Percentiles rank a stretch among this genome's conserved stretches.
Conservation (phyloP, 2,329 filamentous ascomycete genomes). For the Neurospora sp. region DNA sequence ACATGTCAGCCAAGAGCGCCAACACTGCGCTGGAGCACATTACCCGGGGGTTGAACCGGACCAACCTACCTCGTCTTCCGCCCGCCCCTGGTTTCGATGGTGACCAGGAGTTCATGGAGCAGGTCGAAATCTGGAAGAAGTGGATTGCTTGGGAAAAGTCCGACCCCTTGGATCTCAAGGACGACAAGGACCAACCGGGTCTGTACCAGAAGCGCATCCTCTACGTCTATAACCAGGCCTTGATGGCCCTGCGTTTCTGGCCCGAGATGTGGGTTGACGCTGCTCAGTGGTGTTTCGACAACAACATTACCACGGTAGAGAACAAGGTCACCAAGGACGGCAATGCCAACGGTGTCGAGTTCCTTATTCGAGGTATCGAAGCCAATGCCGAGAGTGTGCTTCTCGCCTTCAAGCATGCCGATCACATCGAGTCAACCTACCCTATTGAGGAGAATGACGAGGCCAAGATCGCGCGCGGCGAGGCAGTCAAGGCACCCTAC, state of each 20-base stretch:
- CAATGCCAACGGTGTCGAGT: conserved; percentile 55
- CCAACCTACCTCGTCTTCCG: conserved; percentile 70
- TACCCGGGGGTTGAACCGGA: conserved; percentile 64
- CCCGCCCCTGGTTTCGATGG: conserved; percentile 81
- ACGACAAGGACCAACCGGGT: conserved; percentile 70
- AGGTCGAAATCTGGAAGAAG: conserved; percentile 81
- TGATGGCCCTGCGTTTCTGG: conserved; percentile 91
- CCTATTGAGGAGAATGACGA: conserved; percentile 69
- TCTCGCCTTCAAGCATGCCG: conserved; percentile 79
- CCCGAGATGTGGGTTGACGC: conserved; percentile 95
- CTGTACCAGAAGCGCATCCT: conserved; percentile 70
- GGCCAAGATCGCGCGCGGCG: conserved; percentile 63
- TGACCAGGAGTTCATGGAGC: conserved; percentile 70
- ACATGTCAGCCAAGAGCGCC: conserved; percentile 91
- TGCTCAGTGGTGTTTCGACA: conserved; percentile 82
- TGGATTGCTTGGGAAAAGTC: conserved; percentile 96
- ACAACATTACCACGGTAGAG: conserved; percentile 51
- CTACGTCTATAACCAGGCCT: conserved; percentile 85
- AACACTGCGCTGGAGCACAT: conserved; percentile 88
- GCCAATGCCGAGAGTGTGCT: conserved; percentile 93
- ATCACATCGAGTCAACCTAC: conserved; percentile 73
- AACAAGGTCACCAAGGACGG: conserved; percentile 58
- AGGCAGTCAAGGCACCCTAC: conserved; percentile 73
- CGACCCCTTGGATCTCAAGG: conserved; percentile 76
- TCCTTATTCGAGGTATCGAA: conserved; percentile 71